A percentile compares a stretch with the other conserved stretches of the same genome.
These are phyloP conservation scores for Talaromyces sp. DNA, from an alignment of 2,329 filamentous ascomycete species.

Conservation along the genomic window DNA sequence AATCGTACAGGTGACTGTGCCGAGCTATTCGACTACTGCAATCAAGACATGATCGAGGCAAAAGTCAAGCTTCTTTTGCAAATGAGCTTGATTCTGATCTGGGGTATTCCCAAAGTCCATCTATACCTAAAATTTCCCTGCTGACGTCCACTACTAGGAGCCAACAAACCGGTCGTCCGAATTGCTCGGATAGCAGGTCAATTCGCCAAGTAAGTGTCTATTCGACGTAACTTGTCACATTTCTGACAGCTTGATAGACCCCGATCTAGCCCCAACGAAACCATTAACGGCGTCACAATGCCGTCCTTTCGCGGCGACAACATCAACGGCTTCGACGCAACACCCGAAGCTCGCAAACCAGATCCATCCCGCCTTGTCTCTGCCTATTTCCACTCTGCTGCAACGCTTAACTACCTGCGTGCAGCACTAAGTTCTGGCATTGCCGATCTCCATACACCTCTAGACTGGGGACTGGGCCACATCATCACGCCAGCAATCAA, in stretches of 20 bases:
- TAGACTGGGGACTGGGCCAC: conserved; percentile 93
- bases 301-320: conserved; percentile 94
- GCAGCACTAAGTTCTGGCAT: conserved; percentile 79
- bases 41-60: conserved; percentile 79
- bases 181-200: conserved; percentile 96
- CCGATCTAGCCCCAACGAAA: conserved; percentile 79
- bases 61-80: conserved; percentile 96
- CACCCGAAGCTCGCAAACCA: conserved; percentile 65
- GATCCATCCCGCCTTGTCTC: conserved; percentile 80
- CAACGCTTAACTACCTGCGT: conserved; percentile 89
- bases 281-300: conserved; percentile 70
- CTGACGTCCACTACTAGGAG: conserved; percentile 26
- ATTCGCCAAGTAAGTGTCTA: conserved; percentile 66
- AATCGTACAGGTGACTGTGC: conserved; percentile 64
- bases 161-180: conserved; percentile 75
- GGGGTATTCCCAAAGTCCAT: conserved; percentile 46
- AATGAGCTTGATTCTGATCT: conserved; percentile 94
- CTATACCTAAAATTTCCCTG: conserved; percentile 28
- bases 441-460: conserved; percentile 84
- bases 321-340: conserved; percentile 70
- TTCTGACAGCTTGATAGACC: conserved; percentile 42
- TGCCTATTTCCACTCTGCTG: conserved; percentile 92
- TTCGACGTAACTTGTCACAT: neutral
- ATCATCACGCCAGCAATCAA: conserved; percentile 79
- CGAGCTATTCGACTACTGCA: conserved; percentile 95